Conservation (phyloP, 1,139 yeast species). For the Dujonia santamariae region DNA sequence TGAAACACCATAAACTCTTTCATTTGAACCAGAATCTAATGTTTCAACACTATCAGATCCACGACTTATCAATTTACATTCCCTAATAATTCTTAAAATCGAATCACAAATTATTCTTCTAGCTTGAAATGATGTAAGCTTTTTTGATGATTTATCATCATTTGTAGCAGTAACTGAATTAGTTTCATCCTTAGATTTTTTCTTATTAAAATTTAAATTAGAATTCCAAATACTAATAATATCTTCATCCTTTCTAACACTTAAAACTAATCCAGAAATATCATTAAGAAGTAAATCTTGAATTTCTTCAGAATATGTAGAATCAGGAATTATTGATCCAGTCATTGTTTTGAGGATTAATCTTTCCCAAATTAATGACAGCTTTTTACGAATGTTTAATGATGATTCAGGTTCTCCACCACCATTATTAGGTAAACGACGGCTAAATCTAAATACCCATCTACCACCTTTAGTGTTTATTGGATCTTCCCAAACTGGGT, state of each 20-base stretch:
- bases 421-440: conserved; percentile 17
- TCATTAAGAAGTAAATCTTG: conserved; percentile 41
- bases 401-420: conserved; percentile 14
- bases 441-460: conserved; percentile 56
- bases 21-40: conserved; percentile 33
- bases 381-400: conserved; percentile 30
- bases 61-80: conserved; percentile 42
- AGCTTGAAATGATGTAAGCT: conserved; percentile 44
- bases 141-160: conserved; percentile 20
- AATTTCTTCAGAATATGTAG: conserved; percentile 25
- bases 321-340: conserved; percentile 42
- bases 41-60: conserved; percentile 32
- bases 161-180: conserved; percentile 14
- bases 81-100: conserved; percentile 44
- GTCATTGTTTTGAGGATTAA: conserved; percentile 41
- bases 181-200: conserved; percentile 11
- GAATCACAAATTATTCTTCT: conserved; percentile 50
- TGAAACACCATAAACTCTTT: conserved; percentile 42
- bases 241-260: conserved; percentile 50
- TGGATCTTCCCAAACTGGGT: conserved; percentile 75
- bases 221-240: conserved; percentile 55
- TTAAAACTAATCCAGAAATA: conserved; percentile 50
- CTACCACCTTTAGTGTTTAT: conserved; percentile 61
- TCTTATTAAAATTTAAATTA: conserved; percentile 36
- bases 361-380: conserved; percentile 52